phyloP scores from a whole-genome alignment of 1,284 basidiomycete genomes.

The Tilletia indica region DNA sequence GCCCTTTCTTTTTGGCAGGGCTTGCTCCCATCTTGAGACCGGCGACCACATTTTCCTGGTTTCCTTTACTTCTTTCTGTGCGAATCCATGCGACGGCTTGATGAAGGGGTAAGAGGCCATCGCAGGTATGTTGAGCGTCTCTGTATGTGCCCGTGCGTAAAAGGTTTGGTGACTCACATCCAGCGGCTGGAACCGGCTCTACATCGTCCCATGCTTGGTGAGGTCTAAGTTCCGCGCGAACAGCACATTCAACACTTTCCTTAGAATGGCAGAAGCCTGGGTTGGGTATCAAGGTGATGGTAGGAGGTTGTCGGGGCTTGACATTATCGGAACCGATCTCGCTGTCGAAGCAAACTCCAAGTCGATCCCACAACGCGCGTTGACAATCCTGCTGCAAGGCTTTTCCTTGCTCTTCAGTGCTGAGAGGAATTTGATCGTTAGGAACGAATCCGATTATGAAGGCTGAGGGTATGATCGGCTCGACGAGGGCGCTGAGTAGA shows the following conservation, averaged over 20 bases:
- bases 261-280: constrained; percentile 16
- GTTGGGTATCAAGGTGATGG: background rate
- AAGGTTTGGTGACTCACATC: constrained; percentile 21
- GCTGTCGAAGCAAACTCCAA: constrained; percentile 7
- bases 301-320: background rate
- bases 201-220: background rate
- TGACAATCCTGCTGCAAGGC: background rate
- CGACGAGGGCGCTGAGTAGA: constrained; percentile 64
- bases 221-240: background rate
- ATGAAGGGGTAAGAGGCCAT: background rate
- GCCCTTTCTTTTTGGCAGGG: constrained; percentile 11
- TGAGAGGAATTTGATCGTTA: no score
- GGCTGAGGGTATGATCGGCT: constrained; percentile 66
- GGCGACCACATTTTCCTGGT: constrained; percentile 1
- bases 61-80: background rate
- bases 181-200: constrained; percentile 29
- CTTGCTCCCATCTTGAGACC: constrained; percentile 16
- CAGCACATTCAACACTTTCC: constrained; percentile 15
- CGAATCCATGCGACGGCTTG: constrained; percentile 3
- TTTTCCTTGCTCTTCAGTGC: background rate
- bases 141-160: background rate
- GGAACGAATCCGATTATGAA: constrained; percentile 66
- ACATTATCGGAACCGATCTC: constrained; percentile 14
- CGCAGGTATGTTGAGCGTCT: background rate
- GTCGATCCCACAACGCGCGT: background rate